These are phyloP conservation scores for Biancaea sappan DNA, from an alignment of 306 rosid species.

Conservation along the genomic window DNA sequence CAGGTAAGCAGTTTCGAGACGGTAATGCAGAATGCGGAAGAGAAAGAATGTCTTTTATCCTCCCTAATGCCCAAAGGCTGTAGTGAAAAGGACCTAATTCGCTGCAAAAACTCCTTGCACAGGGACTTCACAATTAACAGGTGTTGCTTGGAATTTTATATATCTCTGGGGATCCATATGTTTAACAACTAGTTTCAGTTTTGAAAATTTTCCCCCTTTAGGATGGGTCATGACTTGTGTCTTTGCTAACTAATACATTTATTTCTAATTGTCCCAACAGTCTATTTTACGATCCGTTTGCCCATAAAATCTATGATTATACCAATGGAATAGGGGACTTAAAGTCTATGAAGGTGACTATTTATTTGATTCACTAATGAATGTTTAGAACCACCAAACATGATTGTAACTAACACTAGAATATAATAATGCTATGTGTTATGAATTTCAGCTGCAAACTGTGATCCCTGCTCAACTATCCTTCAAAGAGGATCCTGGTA, in stretches of 20 bases:
- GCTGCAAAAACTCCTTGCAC: slow-evolving; percentile 61
- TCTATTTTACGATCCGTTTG: slow-evolving; percentile 83
- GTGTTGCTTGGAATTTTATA: slow-evolving; percentile 32
- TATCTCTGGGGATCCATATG: background rate
- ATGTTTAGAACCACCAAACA: slow-evolving; percentile 7
- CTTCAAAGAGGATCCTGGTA: slow-evolving; percentile 91
- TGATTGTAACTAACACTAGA: background rate
- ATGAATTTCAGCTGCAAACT: slow-evolving; percentile 51
- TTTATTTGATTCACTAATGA: slow-evolving; percentile 27
- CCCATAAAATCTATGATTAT: slow-evolving; percentile 46
- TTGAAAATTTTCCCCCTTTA: slow-evolving; percentile 3
- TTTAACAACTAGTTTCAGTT: background rate
- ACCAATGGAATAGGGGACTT: slow-evolving; percentile 43
- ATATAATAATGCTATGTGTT: slow-evolving; percentile 28
- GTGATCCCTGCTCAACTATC: slow-evolving; percentile 75
- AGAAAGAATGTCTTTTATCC: slow-evolving; percentile 27
- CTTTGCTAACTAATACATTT: no score
- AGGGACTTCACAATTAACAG: slow-evolving; percentile 93
- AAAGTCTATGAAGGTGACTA: slow-evolving; percentile 49
- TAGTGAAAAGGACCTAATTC: slow-evolving; percentile 51
- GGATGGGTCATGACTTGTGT: slow-evolving; percentile 3
- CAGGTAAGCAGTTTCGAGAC: slow-evolving; percentile 95
- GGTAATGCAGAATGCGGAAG: slow-evolving; percentile 39
- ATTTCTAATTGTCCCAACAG: slow-evolving; percentile 60
- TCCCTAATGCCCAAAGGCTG: slow-evolving; percentile 53